Conservation (phyloP, 2,329 filamentous ascomycete genomes). For the Diaporthe citrichinensis region DNA sequence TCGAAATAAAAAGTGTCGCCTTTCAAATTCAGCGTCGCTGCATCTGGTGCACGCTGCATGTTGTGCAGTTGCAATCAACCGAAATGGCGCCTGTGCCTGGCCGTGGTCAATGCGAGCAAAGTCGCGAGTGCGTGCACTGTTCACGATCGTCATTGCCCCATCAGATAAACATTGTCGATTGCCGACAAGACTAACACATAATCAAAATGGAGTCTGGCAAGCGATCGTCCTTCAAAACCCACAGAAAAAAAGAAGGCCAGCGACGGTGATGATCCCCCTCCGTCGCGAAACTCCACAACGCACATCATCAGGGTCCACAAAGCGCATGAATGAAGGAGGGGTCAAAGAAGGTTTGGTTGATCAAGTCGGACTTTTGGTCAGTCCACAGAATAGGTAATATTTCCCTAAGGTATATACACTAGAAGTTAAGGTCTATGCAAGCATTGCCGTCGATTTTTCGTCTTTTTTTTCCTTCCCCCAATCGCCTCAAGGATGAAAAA, state of each 20-base stretch:
- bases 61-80: not conserved
- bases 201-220: not conserved
- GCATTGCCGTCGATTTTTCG: slow-evolving; percentile 30
- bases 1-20: not conserved
- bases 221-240: not conserved
- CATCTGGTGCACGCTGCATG: too few species aligned
- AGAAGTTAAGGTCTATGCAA: slow-evolving; percentile 42
- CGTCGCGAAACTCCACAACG: not conserved
- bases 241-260: not conserved
- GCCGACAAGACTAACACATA: not conserved
- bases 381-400: slow-evolving; percentile 10
- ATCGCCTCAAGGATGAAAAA: not conserved
- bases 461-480: slow-evolving; percentile 1
- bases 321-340: not conserved
- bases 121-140: not conserved
- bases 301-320: not conserved
- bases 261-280: not conserved
- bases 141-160: slow-evolving; percentile 6
- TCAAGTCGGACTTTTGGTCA: slow-evolving; percentile 3
- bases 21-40: not conserved
- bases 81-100: not conserved
- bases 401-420: slow-evolving; percentile 40
- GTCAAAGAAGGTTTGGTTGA: not conserved
- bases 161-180: slow-evolving; percentile 11
- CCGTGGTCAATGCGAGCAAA: not conserved